A percentile compares a stretch with the other conserved stretches of the same genome.
Evolutionary conservation across 805 yeast species (phyloP).

Genomic region (Candida stauntonica): DNA sequence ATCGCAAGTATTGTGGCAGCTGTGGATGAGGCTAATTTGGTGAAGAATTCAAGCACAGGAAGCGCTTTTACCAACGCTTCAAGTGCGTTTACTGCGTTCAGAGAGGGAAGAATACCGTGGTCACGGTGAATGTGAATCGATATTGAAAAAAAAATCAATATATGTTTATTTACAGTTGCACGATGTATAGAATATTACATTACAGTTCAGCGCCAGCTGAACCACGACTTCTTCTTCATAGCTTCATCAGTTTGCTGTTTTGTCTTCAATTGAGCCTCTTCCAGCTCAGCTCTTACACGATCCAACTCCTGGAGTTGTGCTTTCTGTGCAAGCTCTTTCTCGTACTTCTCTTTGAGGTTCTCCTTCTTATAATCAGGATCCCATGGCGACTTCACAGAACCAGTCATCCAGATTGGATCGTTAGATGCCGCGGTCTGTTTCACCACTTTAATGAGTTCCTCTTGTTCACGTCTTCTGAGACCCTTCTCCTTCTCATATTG

Average conservation of each 20-base stretch:
- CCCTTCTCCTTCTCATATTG: constrained; percentile 65
- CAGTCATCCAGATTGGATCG: constrained; percentile 84
- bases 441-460: constrained; percentile 63
- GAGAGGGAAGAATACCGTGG: constrained; percentile 29
- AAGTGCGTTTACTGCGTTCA: constrained; percentile 25
- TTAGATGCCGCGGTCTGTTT: constrained; percentile 57
- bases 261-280: constrained; percentile 28
- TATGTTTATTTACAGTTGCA: neutral
- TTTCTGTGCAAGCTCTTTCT: constrained; percentile 42
- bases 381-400: constrained; percentile 65
- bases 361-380: constrained; percentile 35
- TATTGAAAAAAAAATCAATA: neutral
- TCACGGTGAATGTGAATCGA: constrained; percentile 2
- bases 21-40: constrained; percentile 57
- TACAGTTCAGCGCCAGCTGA: constrained; percentile 22
- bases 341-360: constrained; percentile 43
- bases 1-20: constrained; percentile 75
- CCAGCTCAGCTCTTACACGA: constrained; percentile 35
- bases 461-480: constrained; percentile 63
- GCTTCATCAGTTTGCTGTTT: constrained; percentile 29
- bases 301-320: constrained; percentile 39
- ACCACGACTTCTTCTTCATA: constrained; percentile 32
- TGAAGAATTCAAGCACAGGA: constrained; percentile 12
- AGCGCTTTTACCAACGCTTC: constrained; percentile 31
- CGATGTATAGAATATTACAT: neutral